A percentile compares a stretch with the other conserved stretches of the same genome.
phyloP scores from a whole-genome alignment of 768 basidiomycete species.

The Auricularia heimuer region DNA sequence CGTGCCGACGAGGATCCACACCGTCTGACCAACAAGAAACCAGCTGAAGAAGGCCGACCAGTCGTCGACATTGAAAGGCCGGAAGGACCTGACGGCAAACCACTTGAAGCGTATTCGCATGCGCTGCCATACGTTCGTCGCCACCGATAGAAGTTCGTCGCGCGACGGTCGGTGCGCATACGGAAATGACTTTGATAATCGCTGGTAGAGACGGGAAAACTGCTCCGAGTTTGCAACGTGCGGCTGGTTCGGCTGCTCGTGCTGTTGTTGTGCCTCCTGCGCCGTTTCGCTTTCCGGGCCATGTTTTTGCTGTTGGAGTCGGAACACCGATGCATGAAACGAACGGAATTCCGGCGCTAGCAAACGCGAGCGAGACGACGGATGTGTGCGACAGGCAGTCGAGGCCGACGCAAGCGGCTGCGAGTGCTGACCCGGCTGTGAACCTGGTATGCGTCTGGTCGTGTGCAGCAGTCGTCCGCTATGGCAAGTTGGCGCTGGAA shows the following conservation, averaged over 20 bases:
- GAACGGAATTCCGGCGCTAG: background rate
- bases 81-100: constrained; percentile 91
- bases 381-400: background rate
- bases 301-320: background rate
- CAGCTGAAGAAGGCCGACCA: constrained; percentile 93
- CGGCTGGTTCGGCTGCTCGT: background rate
- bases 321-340: background rate
- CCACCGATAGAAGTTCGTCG: constrained; percentile 80
- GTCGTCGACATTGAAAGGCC: constrained; percentile 93
- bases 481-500: background rate
- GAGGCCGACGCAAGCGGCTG: background rate
- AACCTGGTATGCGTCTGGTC: background rate
- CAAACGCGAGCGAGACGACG: background rate
- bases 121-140: constrained; percentile 86
- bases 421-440: background rate
- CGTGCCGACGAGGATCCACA: constrained; percentile 96
- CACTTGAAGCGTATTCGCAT: constrained; percentile 89
- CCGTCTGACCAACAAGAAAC: constrained; percentile 90
- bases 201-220: constrained; percentile 72
- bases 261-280: background rate
- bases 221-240: constrained; percentile 34
- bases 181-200: constrained; percentile 69
- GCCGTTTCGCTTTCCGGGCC: background rate
- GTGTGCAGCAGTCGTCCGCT: background rate
- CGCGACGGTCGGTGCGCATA: constrained; percentile 56